Evolutionary conservation across 2,329 filamentous ascomycete genomes (phyloP).

Genomic region (Shiraia sp.): DNA sequence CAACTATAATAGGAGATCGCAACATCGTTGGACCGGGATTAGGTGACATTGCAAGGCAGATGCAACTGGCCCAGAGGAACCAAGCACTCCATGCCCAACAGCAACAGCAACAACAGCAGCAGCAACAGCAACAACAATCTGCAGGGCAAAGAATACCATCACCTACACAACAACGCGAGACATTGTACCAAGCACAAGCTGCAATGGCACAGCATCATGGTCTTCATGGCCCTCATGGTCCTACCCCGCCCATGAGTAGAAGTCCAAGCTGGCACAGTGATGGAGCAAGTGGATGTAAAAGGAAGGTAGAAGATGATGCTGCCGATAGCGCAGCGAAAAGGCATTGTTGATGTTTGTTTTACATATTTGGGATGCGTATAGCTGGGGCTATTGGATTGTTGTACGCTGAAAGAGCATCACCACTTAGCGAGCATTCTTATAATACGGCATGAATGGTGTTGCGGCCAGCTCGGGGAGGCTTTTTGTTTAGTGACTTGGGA

Average conservation of each 20-base stretch:
- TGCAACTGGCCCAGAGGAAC: slow-evolving; percentile 35
- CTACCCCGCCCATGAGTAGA: slow-evolving; percentile 37
- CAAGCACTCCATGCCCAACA: slow-evolving; percentile 20
- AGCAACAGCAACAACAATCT: slow-evolving; percentile 5
- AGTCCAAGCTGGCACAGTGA: slow-evolving; percentile 30
- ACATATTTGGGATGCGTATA: background rate
- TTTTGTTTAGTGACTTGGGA: no score
- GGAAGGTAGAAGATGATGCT: slow-evolving; percentile 24
- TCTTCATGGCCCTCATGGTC: slow-evolving; percentile 6
- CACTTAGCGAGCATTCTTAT: no score
- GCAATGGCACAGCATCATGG: slow-evolving; percentile 15
- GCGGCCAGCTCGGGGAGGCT: no score
- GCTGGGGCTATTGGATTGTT: background rate
- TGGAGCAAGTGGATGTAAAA: slow-evolving; percentile 21
- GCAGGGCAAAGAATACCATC: slow-evolving; percentile 9
- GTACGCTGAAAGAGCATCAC: no score
- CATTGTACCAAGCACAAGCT: slow-evolving; percentile 5
- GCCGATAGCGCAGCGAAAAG: slow-evolving; percentile 20
- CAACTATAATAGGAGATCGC: slow-evolving; percentile 39
- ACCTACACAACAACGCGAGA: slow-evolving; percentile 6
- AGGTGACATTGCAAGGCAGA: slow-evolving; percentile 39
- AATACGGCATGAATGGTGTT: no score
- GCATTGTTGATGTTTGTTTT: slow-evolving; percentile 12
- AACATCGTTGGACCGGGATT: slow-evolving; percentile 42
- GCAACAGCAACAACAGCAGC: slow-evolving; percentile 7